A percentile compares a stretch with the other conserved stretches of the same genome.
phyloP scores from a whole-genome alignment of 768 basidiomycete species.

The Agrocybe chaxingu region DNA sequence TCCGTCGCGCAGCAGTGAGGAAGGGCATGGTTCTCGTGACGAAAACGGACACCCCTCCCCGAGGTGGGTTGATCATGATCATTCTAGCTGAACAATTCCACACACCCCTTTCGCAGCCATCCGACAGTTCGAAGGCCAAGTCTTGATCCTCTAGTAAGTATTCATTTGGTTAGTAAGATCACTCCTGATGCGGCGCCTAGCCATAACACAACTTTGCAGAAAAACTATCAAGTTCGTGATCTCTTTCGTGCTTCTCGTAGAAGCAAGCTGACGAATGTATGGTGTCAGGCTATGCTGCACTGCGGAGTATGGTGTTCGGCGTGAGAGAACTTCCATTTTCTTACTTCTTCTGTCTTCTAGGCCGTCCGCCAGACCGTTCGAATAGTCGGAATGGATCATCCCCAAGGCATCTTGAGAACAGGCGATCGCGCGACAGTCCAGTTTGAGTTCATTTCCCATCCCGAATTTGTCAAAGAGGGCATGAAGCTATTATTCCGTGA shows the following conservation, averaged over 20 bases:
- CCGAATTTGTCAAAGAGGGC: conserved; percentile 90
- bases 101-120: conserved; percentile 46
- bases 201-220: conserved; percentile 91
- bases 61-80: conserved; percentile 41
- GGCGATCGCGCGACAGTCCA: conserved; percentile 93
- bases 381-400: conserved; percentile 88
- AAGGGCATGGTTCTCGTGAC: conserved; percentile 95
- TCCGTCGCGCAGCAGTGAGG: conserved; percentile 74
- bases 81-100: neutral
- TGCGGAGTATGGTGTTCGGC: conserved; percentile 62
- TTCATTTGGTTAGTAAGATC: neutral
- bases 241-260: neutral
- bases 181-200: conserved; percentile 30
- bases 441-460: conserved; percentile 91
- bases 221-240: conserved; percentile 77
- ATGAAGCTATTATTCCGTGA: conserved; percentile 94
- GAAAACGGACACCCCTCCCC: conserved; percentile 74
- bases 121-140: conserved; percentile 87
- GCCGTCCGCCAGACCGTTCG: conserved; percentile 90
- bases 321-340: neutral
- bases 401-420: conserved; percentile 84
- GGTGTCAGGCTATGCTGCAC: conserved; percentile 79
- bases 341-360: conserved; percentile 31
- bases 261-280: too few relatives aligned
- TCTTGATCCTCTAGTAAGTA: conserved; percentile 86